Base-by-base conservation (phyloP, 106 monocot genomes). In the Ottelia alismoides region DNA sequence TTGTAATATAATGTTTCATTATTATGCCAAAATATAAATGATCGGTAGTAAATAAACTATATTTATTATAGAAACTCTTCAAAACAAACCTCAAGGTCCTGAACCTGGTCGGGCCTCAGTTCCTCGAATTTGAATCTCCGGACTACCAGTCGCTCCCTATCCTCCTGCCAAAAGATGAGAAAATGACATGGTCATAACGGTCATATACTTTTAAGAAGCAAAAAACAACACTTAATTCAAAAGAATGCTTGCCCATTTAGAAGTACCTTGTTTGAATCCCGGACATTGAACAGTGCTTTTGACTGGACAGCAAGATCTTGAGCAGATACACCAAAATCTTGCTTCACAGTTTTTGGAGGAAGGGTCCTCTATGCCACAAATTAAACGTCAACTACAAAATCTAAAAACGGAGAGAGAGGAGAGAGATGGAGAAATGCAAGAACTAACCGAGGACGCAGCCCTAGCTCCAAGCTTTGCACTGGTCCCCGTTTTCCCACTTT, bases 51-150 rank as follows among this genome's bases (percentile, higher is more conserved):
- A n/a, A n/a, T n/a, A n/a, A n/a, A n/a, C n/a, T n/a, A n/a, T n/a
- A n/a, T n/a, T n/a, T n/a, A n/a, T n/a, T n/a, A n/a, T n/a, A n/a
- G n/a, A n/a, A n/a, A n/a, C n/a, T n/a, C n/a, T n/a, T n/a, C n/a
- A n/a, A n/a, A 43, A 43, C 40, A 64, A 54, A 98, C 98, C 88
- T 98, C 90, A 44, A 98, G 72, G 31, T 98, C 98, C 70, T 90
- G 90, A 73, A 98, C 67, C 52, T 98, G 98, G 70, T 98, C 98
- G 35, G 82, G 90, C 10, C 98, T 77, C 50, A 74, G 76, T 46
- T 98, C 98, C 72, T 98, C 98, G 73, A 90, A 98, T 72, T 90
- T 98, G 61, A 82, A 90, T 64, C 71, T 90, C 14, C 90, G 82
- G 53, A 77, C 58, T 62, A 86, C 67, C 26, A 75, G 53, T 45